Percentiles rank a stretch among this genome's conserved stretches.
These are phyloP conservation scores for Claviceps purpurea DNA, from an alignment of 2,329 filamentous ascomycete genomes.

Conservation along the genomic window DNA sequence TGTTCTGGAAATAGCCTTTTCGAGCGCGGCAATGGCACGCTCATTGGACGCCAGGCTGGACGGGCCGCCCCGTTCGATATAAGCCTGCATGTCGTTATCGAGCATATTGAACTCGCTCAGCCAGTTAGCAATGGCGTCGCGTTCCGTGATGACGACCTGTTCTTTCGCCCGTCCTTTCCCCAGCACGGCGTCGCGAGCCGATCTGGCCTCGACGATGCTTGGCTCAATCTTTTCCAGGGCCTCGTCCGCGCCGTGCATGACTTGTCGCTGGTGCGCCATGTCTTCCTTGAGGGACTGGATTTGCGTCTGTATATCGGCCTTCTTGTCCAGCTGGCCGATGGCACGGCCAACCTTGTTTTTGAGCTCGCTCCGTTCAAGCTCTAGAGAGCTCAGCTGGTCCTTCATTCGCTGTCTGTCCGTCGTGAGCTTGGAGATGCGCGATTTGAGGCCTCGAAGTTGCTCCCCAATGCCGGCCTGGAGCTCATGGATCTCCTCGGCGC, in stretches of 20 bases:
- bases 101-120: slow-evolving; percentile 65
- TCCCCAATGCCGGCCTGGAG: slow-evolving; percentile 55
- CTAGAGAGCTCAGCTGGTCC: slow-evolving; percentile 53
- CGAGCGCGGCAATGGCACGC: slow-evolving; percentile 53
- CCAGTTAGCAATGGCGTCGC: slow-evolving; percentile 58
- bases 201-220: slow-evolving; percentile 60
- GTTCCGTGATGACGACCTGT: slow-evolving; percentile 55
- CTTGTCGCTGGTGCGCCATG: slow-evolving; percentile 53
- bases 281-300: slow-evolving; percentile 61
- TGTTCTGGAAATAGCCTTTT: slow-evolving; percentile 49
- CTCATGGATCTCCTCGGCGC: slow-evolving; percentile 73
- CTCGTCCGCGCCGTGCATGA: slow-evolving; percentile 54
- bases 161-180: slow-evolving; percentile 60
- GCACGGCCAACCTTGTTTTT: slow-evolving; percentile 59
- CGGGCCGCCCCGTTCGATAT: slow-evolving; percentile 62
- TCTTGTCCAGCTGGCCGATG: slow-evolving; percentile 68
- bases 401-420: slow-evolving; percentile 59
- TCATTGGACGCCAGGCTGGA: slow-evolving; percentile 56
- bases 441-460: slow-evolving; percentile 51
- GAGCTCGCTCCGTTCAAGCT: slow-evolving; percentile 65
- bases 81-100: slow-evolving; percentile 66
- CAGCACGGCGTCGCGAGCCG: slow-evolving; percentile 63
- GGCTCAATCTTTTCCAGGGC: slow-evolving; percentile 65
- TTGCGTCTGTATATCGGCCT: slow-evolving; percentile 53
- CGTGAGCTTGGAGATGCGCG: slow-evolving; percentile 50